These are phyloP conservation scores for Solanum hybrid DNA, from an alignment of 305 asterid species.

Conservation along the genomic window DNA sequence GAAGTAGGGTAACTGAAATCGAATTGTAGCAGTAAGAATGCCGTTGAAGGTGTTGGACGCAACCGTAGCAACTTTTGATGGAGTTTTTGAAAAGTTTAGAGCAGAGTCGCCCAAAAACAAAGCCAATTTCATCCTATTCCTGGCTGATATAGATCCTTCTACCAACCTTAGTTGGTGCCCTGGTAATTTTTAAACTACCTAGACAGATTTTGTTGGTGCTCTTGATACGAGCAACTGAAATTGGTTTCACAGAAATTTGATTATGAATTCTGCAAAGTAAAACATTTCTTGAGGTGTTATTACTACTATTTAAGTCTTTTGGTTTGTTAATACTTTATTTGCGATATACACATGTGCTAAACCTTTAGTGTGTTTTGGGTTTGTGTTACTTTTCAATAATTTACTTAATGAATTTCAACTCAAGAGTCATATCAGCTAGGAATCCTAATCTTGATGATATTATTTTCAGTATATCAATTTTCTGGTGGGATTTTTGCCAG, in stretches of 20 bases:
- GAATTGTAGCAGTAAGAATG: conserved; percentile 24
- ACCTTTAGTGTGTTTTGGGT: neutral
- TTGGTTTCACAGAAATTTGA: neutral
- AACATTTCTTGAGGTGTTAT: neutral
- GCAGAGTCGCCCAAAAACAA: conserved; percentile 45
- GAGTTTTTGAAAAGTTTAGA: conserved; percentile 40
- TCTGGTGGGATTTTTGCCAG: neutral
- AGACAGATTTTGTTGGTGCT: neutral
- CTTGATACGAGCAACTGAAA: neutral
- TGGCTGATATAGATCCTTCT: conserved; percentile 81
- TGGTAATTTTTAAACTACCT: conserved; percentile 25
- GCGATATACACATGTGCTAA: neutral
- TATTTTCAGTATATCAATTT: neutral
- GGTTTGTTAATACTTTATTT: neutral
- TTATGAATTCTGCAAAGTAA: neutral
- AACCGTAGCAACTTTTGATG: conserved; percentile 48
- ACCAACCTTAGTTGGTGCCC: conserved; percentile 95
- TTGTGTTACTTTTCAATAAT: neutral
- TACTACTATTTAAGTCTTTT: neutral
- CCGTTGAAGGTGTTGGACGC: conserved; percentile 70
- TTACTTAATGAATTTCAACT: neutral
- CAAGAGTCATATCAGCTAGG: neutral
- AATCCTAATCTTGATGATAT: neutral
- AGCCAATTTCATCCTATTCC: conserved; percentile 69
- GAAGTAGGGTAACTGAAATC: neutral